Conservation (phyloP, 2,329 filamentous ascomycete genomes). For the Alternaria solani region DNA sequence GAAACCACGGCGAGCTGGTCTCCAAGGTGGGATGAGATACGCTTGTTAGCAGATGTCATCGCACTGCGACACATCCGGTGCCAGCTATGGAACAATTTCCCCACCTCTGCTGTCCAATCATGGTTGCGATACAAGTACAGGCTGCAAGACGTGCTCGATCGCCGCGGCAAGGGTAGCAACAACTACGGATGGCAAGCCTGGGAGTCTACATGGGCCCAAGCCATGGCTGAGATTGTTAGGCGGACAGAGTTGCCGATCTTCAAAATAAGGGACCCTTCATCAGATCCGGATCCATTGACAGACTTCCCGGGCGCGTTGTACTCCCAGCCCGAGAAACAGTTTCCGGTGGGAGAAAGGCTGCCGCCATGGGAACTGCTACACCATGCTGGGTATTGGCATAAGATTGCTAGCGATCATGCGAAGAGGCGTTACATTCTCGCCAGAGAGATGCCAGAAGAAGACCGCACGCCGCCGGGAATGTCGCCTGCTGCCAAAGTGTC, state of each 20-base stretch:
- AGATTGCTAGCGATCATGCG: conserved; percentile 62
- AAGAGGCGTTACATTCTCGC: conserved; percentile 61
- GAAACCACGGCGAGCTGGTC: conserved; percentile 91
- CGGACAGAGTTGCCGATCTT: conserved; percentile 61
- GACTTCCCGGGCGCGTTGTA: conserved; percentile 51
- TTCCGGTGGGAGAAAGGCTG: conserved; percentile 59
- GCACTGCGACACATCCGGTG: conserved; percentile 84
- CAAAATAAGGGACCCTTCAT: conserved; percentile 32
- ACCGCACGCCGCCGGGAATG: conserved; percentile 63
- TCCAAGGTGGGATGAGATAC: conserved; percentile 89
- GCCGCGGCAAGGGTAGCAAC: conserved; percentile 81
- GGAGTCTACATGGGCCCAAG: conserved; percentile 76
- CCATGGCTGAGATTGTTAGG: conserved; percentile 68
- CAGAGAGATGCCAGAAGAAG: conserved; percentile 66
- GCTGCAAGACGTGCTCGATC: conserved; percentile 79
- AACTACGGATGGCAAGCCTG: conserved; percentile 96
- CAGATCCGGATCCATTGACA: conserved; percentile 38
- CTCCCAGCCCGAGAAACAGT: conserved; percentile 60
- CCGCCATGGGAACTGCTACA: conserved; percentile 67
- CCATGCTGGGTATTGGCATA: conserved; percentile 69
- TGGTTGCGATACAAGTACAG: conserved; percentile 82
- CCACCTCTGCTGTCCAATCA: conserved; percentile 78
- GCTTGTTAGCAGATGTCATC: conserved; percentile 82
- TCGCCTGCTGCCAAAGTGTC: conserved; percentile 64
- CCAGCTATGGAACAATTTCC: conserved; percentile 79